These are phyloP conservation scores for Colletotrichum gloeosporioides DNA, from an alignment of 2,329 filamentous ascomycete genomes.

Conservation along the genomic window DNA sequence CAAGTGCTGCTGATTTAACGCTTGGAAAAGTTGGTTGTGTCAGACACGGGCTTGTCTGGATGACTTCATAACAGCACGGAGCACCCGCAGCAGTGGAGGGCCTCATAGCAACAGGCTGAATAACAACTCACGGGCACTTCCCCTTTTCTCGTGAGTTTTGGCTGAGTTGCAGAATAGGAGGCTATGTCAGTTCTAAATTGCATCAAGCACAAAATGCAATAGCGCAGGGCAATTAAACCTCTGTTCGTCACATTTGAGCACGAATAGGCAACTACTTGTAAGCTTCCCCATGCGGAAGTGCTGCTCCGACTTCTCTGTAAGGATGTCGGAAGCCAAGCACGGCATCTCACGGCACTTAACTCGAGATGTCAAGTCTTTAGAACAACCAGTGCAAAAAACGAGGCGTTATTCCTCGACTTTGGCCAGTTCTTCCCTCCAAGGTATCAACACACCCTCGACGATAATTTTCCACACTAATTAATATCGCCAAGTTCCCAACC, in stretches of 20 bases:
- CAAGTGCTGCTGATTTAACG: fast-evolving
- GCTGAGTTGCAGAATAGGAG: background rate
- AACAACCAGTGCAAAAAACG: background rate
- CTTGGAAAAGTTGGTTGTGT: background rate
- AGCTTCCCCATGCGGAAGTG: background rate
- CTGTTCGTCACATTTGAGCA: background rate
- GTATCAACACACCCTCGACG: fast-evolving
- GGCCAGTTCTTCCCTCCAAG: background rate
- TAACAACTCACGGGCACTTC: fast-evolving
- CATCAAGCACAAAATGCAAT: background rate
- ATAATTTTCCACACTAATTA: fast-evolving
- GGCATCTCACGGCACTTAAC: background rate
- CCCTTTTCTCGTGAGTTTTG: background rate
- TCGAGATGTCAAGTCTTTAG: background rate
- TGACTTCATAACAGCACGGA: background rate
- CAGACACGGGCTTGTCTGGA: background rate
- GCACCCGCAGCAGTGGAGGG: fast-evolving
- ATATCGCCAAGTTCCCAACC: fast-evolving
- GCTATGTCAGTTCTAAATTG: fast-evolving
- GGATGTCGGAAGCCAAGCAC: background rate
- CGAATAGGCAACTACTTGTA: fast-evolving
- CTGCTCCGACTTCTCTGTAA: background rate
- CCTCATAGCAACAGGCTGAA: fast-evolving
- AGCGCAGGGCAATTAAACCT: fast-evolving
- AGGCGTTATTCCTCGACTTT: fast-evolving